Evolutionary conservation across 1,139 yeast genomes (phyloP), one percentile per base, ranked within the genome.

Genomic region (Pichia sp.): DNA sequence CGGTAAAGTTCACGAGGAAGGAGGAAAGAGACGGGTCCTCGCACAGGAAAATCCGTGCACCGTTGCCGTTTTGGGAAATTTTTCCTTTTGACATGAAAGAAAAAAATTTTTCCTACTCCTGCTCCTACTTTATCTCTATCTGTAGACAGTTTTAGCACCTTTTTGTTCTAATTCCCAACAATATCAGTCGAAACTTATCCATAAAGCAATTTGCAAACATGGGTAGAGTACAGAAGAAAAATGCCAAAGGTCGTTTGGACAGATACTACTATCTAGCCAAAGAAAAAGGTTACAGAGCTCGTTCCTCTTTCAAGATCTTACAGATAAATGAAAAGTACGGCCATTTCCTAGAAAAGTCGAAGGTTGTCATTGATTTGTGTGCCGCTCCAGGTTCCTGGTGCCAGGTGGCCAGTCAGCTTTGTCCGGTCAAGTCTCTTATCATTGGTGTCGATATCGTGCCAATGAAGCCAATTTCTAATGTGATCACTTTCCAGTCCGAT

Each of bases 331-430:
- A 95, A 69, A 93, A 93, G 70, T 95, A 83, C 75, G 97, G 97
- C 34, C 97, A 91, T 72, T 93, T 93, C 70, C 75, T 92, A 58
- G 97, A 92, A 67, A 87, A 88, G 71, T 91, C 98, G n/a, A 93
- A 90, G 72, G 98, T 93, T 48, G 97, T 93, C 47, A 89, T 93
- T 55, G 99, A 93, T 80, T 78, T 93, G 64, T 93, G 99, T 86
- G 98, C 99, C 56, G 99, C 99, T 3, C 99, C 99, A 38, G 99
- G 99, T 57, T 91, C 97, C 4, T 93, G 99, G 98, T 93, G 99
- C 79, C 99, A 93, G 74, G 99, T 95, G 46, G 99, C 99, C 1
- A 84, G 96, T 4, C 90, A 90, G 60, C 73, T 90, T 56, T 92
- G 98, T 74, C 97, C 98, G 2, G 76, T 92, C 7, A 91, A 91